phyloP scores from a whole-genome alignment of 2,329 filamentous ascomycete species.

The Anthostomella pinea region DNA sequence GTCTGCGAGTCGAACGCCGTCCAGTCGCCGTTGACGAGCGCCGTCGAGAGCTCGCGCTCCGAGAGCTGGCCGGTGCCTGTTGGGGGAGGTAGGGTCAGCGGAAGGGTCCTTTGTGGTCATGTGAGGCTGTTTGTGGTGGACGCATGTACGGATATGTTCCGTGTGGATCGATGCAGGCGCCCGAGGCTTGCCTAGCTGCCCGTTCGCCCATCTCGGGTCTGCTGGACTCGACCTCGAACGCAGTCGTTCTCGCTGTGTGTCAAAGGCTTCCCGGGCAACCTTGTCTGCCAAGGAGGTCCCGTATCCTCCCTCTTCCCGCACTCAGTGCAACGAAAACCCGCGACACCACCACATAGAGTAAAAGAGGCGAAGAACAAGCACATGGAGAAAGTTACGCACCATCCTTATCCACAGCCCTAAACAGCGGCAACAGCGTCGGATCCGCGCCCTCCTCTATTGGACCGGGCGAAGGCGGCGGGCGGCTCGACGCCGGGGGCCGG shows the following conservation, averaged over 20 bases:
- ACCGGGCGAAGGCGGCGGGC: conserved; percentile 65
- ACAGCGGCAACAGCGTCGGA: conserved; percentile 77
- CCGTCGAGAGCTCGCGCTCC: conserved; percentile 81
- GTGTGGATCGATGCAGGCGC: no score
- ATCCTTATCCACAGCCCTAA: conserved; percentile 86
- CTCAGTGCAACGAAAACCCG: no score
- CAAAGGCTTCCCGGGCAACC: no score
- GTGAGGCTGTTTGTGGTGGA: conserved; percentile 13
- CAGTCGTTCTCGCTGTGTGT: no score
- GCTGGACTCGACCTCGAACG: no score
- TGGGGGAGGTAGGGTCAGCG: conserved; percentile 5
- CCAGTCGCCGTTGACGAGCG: conserved; percentile 95
- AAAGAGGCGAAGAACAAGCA: no score
- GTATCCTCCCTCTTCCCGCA: no score
- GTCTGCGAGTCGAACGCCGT: conserved; percentile 90
- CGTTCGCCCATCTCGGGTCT: no score
- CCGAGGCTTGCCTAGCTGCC: no score
- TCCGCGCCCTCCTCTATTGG: conserved; percentile 55
- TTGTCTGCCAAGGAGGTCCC: no score
- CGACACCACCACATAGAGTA: no score
- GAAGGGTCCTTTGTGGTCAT: conserved; percentile 1
- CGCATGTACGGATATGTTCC: no score
- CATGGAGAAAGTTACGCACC: conserved; percentile 43
- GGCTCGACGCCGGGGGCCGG: conserved; percentile 55
- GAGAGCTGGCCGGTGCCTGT: conserved; percentile 76